A percentile compares a stretch with the other conserved stretches of the same genome.
phyloP scores from a whole-genome alignment of 176 grass and related monocot species.

The Hsuehochloa calcarea region DNA sequence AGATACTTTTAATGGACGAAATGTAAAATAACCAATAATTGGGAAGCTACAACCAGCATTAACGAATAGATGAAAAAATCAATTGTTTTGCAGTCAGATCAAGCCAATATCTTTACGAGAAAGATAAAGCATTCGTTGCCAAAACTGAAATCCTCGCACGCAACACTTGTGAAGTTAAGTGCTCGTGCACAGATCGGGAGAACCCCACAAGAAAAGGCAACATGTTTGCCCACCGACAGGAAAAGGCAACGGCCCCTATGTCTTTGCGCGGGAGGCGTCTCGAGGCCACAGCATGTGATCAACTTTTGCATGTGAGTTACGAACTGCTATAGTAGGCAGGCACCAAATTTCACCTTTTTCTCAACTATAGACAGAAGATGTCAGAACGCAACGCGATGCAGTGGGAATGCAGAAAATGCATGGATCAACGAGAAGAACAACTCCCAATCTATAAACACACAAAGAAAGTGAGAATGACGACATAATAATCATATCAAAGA shows the following conservation, averaged over 20 bases:
- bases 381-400: background rate
- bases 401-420: background rate
- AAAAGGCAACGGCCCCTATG: conserved; percentile 20
- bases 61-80: conserved; percentile 1
- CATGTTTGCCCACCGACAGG: conserved; percentile 46
- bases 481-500: conserved; percentile 9
- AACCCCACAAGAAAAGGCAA: conserved; percentile 41
- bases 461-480: background rate
- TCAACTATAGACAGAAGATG: background rate
- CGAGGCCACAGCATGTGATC: conserved; percentile 15
- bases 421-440: background rate
- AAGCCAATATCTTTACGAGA: conserved; percentile 10
- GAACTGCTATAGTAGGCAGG: conserved; percentile 11
- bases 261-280: conserved; percentile 1
- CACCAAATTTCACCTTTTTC: conserved; percentile 32
- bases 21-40: conserved; percentile 22
- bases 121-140: conserved; percentile 29
- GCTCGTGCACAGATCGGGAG: conserved; percentile 20
- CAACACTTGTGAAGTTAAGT: conserved; percentile 36
- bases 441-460: background rate
- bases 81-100: conserved; percentile 1
- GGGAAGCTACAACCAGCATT: conserved; percentile 15
- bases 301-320: conserved; percentile 45
- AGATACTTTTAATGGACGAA: conserved; percentile 17
- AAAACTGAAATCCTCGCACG: conserved; percentile 25